Evolutionary conservation across 2,329 filamentous ascomycete genomes (phyloP).

Genomic region (Epichloe aotearoae): DNA sequence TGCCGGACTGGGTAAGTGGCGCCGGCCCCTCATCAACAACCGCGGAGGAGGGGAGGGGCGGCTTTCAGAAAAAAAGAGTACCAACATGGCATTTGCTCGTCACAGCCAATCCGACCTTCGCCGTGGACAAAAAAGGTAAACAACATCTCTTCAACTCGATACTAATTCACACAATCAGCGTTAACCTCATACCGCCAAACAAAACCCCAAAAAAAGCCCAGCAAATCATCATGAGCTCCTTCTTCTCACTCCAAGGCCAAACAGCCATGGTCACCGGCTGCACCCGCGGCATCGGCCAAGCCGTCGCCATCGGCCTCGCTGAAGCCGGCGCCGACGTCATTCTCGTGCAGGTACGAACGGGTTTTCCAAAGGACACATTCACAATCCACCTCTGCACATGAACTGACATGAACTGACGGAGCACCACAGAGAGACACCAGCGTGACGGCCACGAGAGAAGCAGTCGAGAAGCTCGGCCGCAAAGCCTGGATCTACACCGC

Average conservation of each 20-base stretch:
- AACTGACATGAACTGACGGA: not conserved
- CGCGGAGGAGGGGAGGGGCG: too few relatives aligned
- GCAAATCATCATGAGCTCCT: conserved; percentile 8
- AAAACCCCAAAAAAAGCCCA: not conserved
- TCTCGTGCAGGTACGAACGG: conserved; percentile 33
- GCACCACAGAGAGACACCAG: conserved; percentile 27
- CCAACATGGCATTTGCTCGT: not conserved
- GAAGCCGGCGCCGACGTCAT: conserved; percentile 46
- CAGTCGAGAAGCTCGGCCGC: conserved; percentile 52
- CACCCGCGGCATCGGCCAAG: conserved; percentile 44
- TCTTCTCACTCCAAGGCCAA: conserved; percentile 43
- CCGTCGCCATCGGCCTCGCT: conserved; percentile 42
- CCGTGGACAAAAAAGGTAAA: too few relatives aligned
- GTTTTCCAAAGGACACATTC: not conserved
- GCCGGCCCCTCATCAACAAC: not conserved
- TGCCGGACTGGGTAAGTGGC: not conserved
- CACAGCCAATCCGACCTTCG: not conserved
- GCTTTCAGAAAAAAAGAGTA: too few relatives aligned
- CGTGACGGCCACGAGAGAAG: conserved; percentile 40
- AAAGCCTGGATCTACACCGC: conserved; percentile 54
- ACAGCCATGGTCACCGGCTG: conserved; percentile 45
- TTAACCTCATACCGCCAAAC: not conserved
- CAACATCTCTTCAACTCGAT: not conserved
- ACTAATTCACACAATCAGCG: not conserved
- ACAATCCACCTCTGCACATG: not conserved